Percentiles rank a stretch among this genome's conserved stretches.
These are phyloP conservation scores for Triticum timopheevii DNA, from an alignment of 176 grass and related monocot genomes.

Conservation along the genomic window DNA sequence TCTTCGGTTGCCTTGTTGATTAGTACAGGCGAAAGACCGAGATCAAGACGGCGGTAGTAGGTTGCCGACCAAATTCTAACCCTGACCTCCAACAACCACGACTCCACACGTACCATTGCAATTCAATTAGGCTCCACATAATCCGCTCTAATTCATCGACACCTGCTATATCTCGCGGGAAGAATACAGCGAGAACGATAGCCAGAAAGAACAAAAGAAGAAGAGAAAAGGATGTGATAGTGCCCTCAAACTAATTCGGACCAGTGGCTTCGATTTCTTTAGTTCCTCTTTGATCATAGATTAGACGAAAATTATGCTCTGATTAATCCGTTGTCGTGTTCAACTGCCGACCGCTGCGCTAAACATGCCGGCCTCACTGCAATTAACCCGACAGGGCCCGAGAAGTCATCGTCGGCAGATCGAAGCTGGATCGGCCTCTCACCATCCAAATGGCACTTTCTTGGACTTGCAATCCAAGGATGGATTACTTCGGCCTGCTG, in stretches of 20 bases:
- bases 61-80: conserved; percentile 13
- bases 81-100: conserved; percentile 24
- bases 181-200: not conserved
- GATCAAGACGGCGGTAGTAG: not conserved
- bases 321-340: not conserved
- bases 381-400: conserved; percentile 38
- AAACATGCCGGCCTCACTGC: conserved; percentile 35
- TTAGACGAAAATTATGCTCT: not conserved
- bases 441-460: conserved; percentile 37
- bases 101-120: not conserved
- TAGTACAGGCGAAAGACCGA: not conserved
- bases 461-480: conserved; percentile 34
- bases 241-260: not conserved
- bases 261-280: conserved; percentile 4
- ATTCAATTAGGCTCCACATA: not conserved
- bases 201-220: not conserved
- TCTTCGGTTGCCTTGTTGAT: not conserved
- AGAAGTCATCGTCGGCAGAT: conserved; percentile 16
- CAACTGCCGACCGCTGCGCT: conserved; percentile 18
- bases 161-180: not conserved
- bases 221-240: not conserved
- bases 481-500: conserved; percentile 15
- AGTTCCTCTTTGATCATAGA: not conserved
- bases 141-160: not conserved
- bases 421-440: not conserved